A percentile compares a stretch with the other conserved stretches of the same genome.
These are phyloP conservation scores for Phytopythium litorale DNA, from an alignment of 352 stramenopile genomes.

Conservation along the genomic window DNA sequence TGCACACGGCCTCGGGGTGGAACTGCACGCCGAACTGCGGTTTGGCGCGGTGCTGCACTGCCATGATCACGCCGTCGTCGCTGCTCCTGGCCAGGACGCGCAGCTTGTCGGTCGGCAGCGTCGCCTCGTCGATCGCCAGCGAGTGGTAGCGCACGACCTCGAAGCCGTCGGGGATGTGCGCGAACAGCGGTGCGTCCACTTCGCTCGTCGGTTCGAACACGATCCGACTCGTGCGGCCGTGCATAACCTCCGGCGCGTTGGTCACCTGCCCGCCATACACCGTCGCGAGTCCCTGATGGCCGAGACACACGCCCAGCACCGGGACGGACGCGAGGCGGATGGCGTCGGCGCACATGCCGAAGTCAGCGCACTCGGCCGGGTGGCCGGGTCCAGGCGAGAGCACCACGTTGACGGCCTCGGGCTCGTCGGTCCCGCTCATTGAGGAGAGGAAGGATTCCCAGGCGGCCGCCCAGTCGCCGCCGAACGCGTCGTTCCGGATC, in stretches of 20 bases:
- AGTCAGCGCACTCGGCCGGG: conserved; percentile 67
- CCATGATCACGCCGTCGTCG: conserved; percentile 87
- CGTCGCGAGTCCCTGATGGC: conserved; percentile 93
- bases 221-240: conserved; percentile 90
- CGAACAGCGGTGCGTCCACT: conserved; percentile 44
- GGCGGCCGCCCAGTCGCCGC: conserved; percentile 55
- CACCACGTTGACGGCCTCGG: conserved; percentile 90
- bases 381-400: conserved; percentile 91
- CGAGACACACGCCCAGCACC: conserved; percentile 96
- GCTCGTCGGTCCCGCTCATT: too few relatives aligned
- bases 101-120: conserved; percentile 36
- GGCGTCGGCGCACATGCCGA: conserved; percentile 87
- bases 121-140: conserved; percentile 72
- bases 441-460: conserved; percentile 51
- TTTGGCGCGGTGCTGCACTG: conserved; percentile 72
- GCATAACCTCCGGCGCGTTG: conserved; percentile 88
- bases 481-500: conserved; percentile 91
- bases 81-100: conserved; percentile 53
- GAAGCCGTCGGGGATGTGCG: conserved; percentile 62
- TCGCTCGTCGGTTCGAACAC: conserved; percentile 14
- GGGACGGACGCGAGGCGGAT: conserved; percentile 64
- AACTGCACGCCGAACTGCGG: conserved; percentile 96
- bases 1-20: conserved; percentile 96
- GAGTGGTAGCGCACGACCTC: conserved; percentile 97
- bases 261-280: conserved; percentile 84